phyloP scores from a whole-genome alignment of 169 alveolate genomes.

The Theileria sp. region DNA sequence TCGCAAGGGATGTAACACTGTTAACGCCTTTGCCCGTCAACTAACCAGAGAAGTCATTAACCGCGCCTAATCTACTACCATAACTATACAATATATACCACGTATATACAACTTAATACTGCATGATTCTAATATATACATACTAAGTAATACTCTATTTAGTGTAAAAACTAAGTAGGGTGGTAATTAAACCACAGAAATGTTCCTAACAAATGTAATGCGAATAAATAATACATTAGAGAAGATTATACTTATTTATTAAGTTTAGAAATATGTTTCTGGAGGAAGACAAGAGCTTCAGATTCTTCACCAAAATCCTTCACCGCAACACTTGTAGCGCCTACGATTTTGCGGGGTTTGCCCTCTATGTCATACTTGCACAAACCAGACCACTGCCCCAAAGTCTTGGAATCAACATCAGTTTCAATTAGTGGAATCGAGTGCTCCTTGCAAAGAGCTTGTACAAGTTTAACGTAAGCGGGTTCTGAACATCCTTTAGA shows the following conservation, averaged over 20 bases:
- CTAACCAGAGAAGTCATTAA: conserved; percentile 67
- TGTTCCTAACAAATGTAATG: neutral
- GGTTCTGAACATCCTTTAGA: conserved; percentile 93
- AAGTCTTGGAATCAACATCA: conserved; percentile 87
- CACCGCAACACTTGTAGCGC: conserved; percentile 94
- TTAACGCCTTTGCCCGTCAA: conserved; percentile 82
- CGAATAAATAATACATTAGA: conserved; percentile 6
- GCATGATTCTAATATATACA: too few species aligned
- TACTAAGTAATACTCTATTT: neutral
- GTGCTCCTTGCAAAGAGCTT: conserved; percentile 88
- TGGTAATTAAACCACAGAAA: neutral
- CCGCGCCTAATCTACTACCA: neutral
- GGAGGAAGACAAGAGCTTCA: conserved; percentile 87
- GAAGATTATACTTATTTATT: conserved; percentile 1
- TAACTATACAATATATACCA: too few species aligned
- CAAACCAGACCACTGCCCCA: conserved; percentile 97
- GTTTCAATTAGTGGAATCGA: conserved; percentile 88
- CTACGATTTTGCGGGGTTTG: conserved; percentile 91
- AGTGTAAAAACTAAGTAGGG: too few species aligned
- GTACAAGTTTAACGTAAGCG: conserved; percentile 90
- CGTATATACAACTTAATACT: too few species aligned
- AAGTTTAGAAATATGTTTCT: conserved; percentile 71
- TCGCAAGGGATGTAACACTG: conserved; percentile 80
- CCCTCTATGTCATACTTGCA: conserved; percentile 93
- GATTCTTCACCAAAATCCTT: conserved; percentile 93